Percentiles rank a stretch among this genome's conserved stretches.
These are phyloP conservation scores for Pseudoneurospora amorphoporcata DNA, from an alignment of 495 filamentous ascomycete genomes.

Conservation along the genomic window DNA sequence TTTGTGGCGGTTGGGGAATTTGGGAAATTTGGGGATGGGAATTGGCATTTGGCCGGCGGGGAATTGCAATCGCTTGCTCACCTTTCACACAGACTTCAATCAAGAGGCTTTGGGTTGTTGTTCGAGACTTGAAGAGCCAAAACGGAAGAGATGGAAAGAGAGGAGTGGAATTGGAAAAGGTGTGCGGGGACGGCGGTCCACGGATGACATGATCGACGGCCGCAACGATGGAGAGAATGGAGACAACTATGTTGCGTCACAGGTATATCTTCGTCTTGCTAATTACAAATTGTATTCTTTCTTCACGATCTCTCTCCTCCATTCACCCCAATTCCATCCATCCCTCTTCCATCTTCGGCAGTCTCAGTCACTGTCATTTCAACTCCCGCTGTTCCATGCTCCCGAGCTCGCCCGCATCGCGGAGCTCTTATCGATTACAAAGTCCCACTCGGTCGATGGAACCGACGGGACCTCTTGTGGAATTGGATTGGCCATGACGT, in stretches of 20 bases:
- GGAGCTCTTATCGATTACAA: background rate
- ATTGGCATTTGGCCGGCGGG: background rate
- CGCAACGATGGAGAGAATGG: background rate
- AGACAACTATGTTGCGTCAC: background rate
- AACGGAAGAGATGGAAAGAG: background rate
- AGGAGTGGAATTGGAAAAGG: background rate
- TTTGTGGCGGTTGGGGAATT: background rate
- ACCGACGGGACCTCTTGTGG: background rate
- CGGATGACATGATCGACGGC: background rate
- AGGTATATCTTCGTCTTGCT: background rate
- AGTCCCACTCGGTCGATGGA: background rate
- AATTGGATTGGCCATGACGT: background rate
- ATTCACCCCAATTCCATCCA: background rate
- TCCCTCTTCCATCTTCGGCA: background rate
- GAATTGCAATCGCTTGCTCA: background rate
- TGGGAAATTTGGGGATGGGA: background rate
- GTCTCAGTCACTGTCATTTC: background rate
- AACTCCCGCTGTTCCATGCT: background rate
- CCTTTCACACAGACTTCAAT: background rate
- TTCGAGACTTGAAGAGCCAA: background rate
- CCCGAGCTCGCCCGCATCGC: background rate
- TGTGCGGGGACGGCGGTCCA: background rate
- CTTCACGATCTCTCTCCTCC: background rate
- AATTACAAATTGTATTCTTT: background rate
- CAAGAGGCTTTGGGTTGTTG: background rate